Evolutionary conservation across 345 rosid species (phyloP), one percentile per base, ranked within the genome.

Genomic region (Geranium brycei): DNA sequence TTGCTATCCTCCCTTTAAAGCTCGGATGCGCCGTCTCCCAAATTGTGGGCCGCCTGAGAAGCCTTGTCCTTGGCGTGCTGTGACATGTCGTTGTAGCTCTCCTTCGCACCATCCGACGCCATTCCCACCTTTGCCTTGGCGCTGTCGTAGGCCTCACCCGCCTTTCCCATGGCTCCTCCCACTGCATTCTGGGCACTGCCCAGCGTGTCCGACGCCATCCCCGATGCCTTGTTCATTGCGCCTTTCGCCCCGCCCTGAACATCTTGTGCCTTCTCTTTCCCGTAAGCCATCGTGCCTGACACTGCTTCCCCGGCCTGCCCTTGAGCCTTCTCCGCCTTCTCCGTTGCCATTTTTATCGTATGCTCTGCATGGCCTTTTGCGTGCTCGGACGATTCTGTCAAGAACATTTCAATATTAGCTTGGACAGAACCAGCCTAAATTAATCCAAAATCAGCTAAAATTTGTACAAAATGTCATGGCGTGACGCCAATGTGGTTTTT

Each of bases 81-180:
- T 0, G 74, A 53, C 74, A 69, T 51, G 1, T 73, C 16, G 11
- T 78, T 23, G 28, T 23, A 23, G 28, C 28, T 2, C 28, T 23
- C 78, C 62, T 78, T 80, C 28, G 91, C 86, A 1, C 75, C 59
- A 7, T 12, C 66, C 47, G 77, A 89, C n/a, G 73, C 65, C 47
- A 75, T 77, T 32, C 80, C 76, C 3, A 74, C 85, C 58, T 71
- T 77, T 31, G 68, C 30, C 16, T 63, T 59, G 12, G 74, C 77
- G 31, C 68, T 80, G 4, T 69, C 72, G 59, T 68, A 62, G 6
- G 60, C 73, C 40, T 66, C 64, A 16, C 5, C 71, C 23, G 63
- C 66, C n/a, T 64, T 67, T 16, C 67, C 58, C 19, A 65, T 51
- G 11, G 32, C 68, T 64, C 35, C 60, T 17, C 61, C 31, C 62